phyloP scores from a whole-genome alignment of 805 yeast species.

The Yarrowia yakushimensis region DNA sequence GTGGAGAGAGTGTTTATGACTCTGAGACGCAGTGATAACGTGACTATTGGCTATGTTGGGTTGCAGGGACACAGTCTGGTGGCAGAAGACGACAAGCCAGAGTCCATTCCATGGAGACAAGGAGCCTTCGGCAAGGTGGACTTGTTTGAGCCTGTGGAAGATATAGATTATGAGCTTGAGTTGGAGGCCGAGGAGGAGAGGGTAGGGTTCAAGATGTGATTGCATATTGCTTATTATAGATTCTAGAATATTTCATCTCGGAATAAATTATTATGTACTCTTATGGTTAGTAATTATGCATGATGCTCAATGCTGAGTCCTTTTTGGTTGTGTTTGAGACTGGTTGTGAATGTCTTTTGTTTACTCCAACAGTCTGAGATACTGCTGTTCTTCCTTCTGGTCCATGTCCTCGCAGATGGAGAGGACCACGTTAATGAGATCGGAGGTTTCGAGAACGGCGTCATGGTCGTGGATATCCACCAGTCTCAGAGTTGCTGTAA shows the following conservation, averaged over 20 bases:
- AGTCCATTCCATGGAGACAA: not conserved
- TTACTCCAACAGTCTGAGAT: not conserved
- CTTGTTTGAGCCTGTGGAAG: not conserved
- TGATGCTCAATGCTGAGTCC: not conserved
- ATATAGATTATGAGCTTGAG: not conserved
- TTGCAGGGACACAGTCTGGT: not conserved
- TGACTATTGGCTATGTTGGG: not conserved
- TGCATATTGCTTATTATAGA: not conserved
- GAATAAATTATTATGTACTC: slow-evolving; percentile 9
- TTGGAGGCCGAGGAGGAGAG: not conserved
- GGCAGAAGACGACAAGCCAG: not conserved
- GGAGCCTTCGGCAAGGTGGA: not conserved
- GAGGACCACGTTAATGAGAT: slow-evolving; percentile 16
- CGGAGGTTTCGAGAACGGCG: slow-evolving; percentile 27
- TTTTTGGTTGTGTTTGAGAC: too few species aligned
- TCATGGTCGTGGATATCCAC: slow-evolving; percentile 27
- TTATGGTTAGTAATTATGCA: slow-evolving; percentile 2
- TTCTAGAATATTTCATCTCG: not conserved
- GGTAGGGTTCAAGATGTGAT: not conserved
- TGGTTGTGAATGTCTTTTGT: too few species aligned
- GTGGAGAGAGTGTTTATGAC: not conserved
- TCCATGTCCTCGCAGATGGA: slow-evolving; percentile 26
- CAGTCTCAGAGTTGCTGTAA: slow-evolving; percentile 8
- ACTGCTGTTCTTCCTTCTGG: slow-evolving; percentile 18
- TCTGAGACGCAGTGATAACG: not conserved